Base-by-base conservation (phyloP, 129 eudicot species). In the Chrysanthemum seticuspe region DNA sequence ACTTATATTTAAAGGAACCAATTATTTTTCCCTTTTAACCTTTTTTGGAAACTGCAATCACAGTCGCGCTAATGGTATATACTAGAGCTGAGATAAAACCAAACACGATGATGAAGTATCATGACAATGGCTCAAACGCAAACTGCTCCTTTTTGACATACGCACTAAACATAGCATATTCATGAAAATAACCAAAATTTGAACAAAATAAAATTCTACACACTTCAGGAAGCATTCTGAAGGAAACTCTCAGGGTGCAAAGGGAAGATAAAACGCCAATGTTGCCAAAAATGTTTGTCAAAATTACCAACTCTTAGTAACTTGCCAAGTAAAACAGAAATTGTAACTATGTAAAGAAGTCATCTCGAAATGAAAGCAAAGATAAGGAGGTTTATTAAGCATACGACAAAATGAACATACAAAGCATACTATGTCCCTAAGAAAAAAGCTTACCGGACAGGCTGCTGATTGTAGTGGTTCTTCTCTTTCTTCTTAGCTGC, bases 381-480 rank as follows among this genome's bases (percentile, higher is more conserved):
- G 67, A 82, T 61, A 63, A 67, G 52, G 79, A 76, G 57, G 76
- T 82, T 85, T 82, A 76, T 85, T 82, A 70, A 55, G 82, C 90
- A 76, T 76, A 74, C 50, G 44, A 34, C 44, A 34, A 34, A 34
- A 34, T 34, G 44, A 34, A 34, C 44, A 34, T 34, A 34, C 66
- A 71, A 68, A 65, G 67, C 85, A 82, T 71, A 76, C 59, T 51
- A 48, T 18, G 45, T 49, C 55, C 7, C 2, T 34, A 50, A 29
- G 58, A 12, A 8, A 34, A 34, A 34, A 34, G 44, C 78, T 87
- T 85, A 92, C 84, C 96, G 78, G 31, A 82, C 85, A 1, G 98
- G 98, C 79, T 92, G 98, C 84, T 92, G 98, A 81, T 92, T 92
- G 87, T 92, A 92, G 85, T 92, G 96, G 73, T 76, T 92, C 95